Evolutionary conservation across 2,329 filamentous ascomycete genomes (phyloP), one percentile per base, ranked within the genome.

Genomic region (Bipolaris gigantea): DNA sequence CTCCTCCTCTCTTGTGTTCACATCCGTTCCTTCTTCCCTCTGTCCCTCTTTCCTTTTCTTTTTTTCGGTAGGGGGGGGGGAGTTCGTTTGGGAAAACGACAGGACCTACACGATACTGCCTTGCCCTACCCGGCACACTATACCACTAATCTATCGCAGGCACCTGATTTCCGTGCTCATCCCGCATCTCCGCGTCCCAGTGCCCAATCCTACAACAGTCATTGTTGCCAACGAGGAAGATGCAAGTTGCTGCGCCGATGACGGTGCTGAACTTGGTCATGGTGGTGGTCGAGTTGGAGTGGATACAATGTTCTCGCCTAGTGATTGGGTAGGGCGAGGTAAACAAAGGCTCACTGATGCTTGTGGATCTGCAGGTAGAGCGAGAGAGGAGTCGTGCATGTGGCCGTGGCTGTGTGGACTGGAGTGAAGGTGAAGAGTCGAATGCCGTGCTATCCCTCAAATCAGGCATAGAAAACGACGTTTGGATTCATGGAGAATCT

Each of bases 111-210:
- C 51, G 53, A 33, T 59, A 64, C 23, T 42, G 38, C 32, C 30
- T 42, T 6, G 53, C 40, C 2, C 43, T 45, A 0, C 49, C 58
- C n/a, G 55, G 51, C 4, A 59, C 54, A 4, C n/a, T 57, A 34
- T 67, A 63, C 46, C 54, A 62, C 42, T 67, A 61, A 10, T 58
- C 49, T 16, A 55, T 52, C 0, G 48, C 51, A 5, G 55, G 52
- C 16, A 62, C 35, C 21, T 50, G 38, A 5, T 55, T 32, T 0
- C 57, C 62, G 15, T 59, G 43, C 2, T 50, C 48, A 9, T 55
- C 44, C 19, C 38, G 16, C 16, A 34, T 47, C 2, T 40, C 44
- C 1, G 53, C 45, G 33, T 66, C 49, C 59, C 57, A 56, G 38
- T 66, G 65, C 36, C 62, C 51, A 4, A 64, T 35, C 2, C 53